Conservation (phyloP, 192 early-diverging fungal species). For the Oehlia diaphana region DNA sequence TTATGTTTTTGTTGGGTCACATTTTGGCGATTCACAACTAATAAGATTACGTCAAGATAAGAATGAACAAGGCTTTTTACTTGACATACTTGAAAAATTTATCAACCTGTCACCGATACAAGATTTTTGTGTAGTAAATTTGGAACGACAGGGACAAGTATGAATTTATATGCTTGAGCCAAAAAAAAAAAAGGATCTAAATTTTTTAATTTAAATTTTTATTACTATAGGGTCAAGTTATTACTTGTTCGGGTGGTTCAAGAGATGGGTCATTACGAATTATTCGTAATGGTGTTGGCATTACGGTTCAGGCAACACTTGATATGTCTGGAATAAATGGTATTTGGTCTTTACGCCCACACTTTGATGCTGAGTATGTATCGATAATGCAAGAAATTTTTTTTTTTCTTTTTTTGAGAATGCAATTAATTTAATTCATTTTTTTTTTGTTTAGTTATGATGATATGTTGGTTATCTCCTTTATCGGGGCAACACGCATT, state of each 20-base stretch:
- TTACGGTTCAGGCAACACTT: slow-evolving; percentile 62
- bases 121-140: slow-evolving; percentile 85
- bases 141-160: slow-evolving; percentile 64
- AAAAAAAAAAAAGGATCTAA: neutral
- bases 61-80: slow-evolving; percentile 45
- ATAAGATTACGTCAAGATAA: slow-evolving; percentile 57
- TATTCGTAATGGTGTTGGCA: slow-evolving; percentile 87
- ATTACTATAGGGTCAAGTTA: slow-evolving; percentile 62
- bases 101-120: slow-evolving; percentile 79
- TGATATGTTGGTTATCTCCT: slow-evolving; percentile 62
- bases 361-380: slow-evolving; percentile 46
- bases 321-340: slow-evolving; percentile 67
- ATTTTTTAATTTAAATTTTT: slow-evolving; percentile 5
- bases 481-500: slow-evolving; percentile 61
- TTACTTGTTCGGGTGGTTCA: slow-evolving; percentile 82
- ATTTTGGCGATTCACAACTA: slow-evolving; percentile 82
- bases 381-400: neutral
- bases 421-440: neutral
- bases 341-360: slow-evolving; percentile 69
- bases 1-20: slow-evolving; percentile 81
- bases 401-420: neutral
- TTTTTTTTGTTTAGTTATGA: slow-evolving; percentile 35
- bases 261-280: slow-evolving; percentile 76
- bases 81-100: slow-evolving; percentile 63
- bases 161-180: neutral